phyloP scores from a whole-genome alignment of 2,329 filamentous ascomycete species.

The Teratosphaeria destructans region DNA sequence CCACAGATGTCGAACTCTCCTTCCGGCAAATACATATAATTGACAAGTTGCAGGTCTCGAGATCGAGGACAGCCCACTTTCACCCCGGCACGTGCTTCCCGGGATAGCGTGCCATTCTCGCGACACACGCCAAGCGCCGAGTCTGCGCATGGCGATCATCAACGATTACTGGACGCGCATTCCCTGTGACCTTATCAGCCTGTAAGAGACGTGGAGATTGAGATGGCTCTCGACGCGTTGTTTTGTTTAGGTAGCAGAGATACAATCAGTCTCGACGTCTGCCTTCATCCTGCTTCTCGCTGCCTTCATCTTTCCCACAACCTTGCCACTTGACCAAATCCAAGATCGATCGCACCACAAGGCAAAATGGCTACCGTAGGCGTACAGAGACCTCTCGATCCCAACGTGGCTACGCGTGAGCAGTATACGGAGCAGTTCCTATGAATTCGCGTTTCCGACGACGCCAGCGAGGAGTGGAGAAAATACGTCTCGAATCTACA shows the following conservation, averaged over 20 bases:
- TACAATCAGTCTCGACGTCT: not conserved
- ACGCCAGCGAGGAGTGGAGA: conserved; percentile 14
- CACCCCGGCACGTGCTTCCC: not conserved
- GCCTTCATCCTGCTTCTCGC: not conserved
- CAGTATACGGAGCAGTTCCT: conserved; percentile 17
- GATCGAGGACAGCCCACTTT: not conserved
- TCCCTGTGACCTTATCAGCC: not conserved
- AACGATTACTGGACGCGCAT: not conserved
- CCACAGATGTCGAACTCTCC: not conserved
- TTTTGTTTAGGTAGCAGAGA: not conserved
- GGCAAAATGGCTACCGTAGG: not conserved
- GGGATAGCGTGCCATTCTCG: not conserved
- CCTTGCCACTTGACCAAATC: not conserved
- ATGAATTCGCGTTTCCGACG: conserved; percentile 7
- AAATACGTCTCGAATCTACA: conserved; percentile 10
- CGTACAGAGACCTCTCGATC: conserved; percentile 6
- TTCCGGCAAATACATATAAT: not conserved
- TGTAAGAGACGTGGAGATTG: not conserved
- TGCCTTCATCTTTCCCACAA: not conserved
- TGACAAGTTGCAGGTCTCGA: not conserved
- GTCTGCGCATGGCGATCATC: not conserved
- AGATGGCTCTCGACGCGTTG: not conserved
- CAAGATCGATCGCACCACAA: not conserved
- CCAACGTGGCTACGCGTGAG: conserved; percentile 18
- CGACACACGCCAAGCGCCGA: not conserved